Conservation (phyloP, 257 asterid genomes). For the Capsicum chinense region DNA sequence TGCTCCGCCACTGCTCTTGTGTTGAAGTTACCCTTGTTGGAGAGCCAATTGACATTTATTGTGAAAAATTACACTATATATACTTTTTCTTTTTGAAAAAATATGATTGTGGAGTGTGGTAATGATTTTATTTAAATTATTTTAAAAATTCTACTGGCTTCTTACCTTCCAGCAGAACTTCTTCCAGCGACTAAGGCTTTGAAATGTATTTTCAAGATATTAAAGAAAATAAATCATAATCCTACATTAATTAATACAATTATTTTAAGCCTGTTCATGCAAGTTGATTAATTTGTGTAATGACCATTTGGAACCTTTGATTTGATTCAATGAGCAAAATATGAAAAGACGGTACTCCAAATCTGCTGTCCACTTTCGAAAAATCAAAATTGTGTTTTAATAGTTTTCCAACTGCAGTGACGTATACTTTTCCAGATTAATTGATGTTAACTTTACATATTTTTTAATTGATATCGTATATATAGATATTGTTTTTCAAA, state of each 20-base stretch:
- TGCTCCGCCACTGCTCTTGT: too few species aligned
- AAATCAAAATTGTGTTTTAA: neutral
- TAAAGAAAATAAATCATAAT: neutral
- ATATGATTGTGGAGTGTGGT: neutral
- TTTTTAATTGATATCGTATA: neutral
- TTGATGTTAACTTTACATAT: neutral
- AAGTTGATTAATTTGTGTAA: conserved; percentile 7
- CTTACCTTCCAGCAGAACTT: conserved; percentile 20
- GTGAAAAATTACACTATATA: neutral
- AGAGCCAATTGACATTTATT: neutral
- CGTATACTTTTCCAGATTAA: neutral
- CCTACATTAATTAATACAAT: neutral
- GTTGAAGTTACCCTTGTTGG: too few species aligned
- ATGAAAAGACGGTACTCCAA: neutral
- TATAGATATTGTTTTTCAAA: neutral
- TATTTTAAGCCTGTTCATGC: neutral
- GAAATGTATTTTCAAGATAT: neutral
- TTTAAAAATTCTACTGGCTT: neutral
- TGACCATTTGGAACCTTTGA: neutral
- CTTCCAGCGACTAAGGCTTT: conserved; percentile 24
- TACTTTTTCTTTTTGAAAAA: neutral
- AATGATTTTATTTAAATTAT: neutral
- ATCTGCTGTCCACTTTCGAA: neutral
- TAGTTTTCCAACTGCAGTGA: neutral
- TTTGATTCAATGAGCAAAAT: neutral